phyloP scores from a whole-genome alignment of 2,329 filamentous ascomycete species.

The Exophiala sideris region DNA sequence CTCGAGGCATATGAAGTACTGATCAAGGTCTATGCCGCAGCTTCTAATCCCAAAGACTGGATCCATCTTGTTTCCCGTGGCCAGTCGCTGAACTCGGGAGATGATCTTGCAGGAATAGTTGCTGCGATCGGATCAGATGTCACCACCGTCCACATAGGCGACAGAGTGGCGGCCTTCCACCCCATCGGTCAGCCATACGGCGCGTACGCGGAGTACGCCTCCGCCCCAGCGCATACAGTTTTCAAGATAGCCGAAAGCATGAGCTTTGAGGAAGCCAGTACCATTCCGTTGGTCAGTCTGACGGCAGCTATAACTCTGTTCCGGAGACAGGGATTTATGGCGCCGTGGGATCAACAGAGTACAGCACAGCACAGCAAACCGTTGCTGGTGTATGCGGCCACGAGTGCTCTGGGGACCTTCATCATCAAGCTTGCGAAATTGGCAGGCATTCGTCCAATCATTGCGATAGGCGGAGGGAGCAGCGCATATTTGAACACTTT shows the following conservation, averaged over 20 bases:
- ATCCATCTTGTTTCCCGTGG: conserved; percentile 5
- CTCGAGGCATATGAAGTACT: conserved; percentile 37
- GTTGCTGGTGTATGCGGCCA: conserved; percentile 53
- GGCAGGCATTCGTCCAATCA: conserved; percentile 60
- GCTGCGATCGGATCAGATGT: conserved; percentile 20
- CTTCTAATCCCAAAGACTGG: conserved; percentile 52
- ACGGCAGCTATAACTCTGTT: conserved; percentile 52
- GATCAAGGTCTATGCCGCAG: conserved; percentile 41
- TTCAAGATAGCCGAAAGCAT: conserved; percentile 22
- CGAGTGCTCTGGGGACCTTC: conserved; percentile 57
- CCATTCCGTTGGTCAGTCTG: conserved; percentile 55
- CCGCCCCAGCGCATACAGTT: conserved; percentile 29
- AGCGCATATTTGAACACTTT: conserved; percentile 47
- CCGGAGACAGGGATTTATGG: conserved; percentile 45
- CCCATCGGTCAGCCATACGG: conserved; percentile 34
- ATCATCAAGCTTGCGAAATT: conserved; percentile 55
- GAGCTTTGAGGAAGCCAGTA: conserved; percentile 47
- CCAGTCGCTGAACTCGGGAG: conserved; percentile 12
- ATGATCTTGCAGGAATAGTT: conserved; percentile 34
- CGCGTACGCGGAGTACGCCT: conserved; percentile 41
- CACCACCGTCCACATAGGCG: conserved; percentile 30
- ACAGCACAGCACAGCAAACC: conserved; percentile 32
- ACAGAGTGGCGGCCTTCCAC: conserved; percentile 33
- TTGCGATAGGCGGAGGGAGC: conserved; percentile 57
- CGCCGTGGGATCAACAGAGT: conserved; percentile 45